Evolutionary conservation across 176 grass and related monocot species (phyloP).

Genomic region (Calamus simplicifolius): DNA sequence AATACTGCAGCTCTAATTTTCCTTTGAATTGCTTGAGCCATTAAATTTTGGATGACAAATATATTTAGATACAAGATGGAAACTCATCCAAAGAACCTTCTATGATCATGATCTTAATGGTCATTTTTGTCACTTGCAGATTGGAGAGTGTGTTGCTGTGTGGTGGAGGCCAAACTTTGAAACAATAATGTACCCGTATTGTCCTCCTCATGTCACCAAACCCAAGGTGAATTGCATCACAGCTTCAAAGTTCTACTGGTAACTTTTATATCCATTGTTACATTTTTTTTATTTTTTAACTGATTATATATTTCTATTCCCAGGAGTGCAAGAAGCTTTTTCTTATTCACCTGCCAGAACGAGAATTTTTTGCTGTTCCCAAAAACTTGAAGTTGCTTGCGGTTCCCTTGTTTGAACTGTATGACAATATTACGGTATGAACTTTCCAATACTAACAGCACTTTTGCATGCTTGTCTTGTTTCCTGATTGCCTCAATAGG

Average conservation of each 20-base stretch:
- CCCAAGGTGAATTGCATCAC: constrained; percentile 58
- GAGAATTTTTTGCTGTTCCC: constrained; percentile 98
- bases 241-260: no score
- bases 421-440: constrained; percentile 93
- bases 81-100: no score
- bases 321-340: constrained; percentile 99
- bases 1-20: no score
- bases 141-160: constrained; percentile 97
- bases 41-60: no score
- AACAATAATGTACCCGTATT: constrained; percentile 99
- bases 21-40: no score
- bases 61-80: no score
- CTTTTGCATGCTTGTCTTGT: no score
- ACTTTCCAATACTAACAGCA: no score
- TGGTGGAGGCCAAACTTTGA: constrained; percentile 99
- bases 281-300: neutral
- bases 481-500: no score
- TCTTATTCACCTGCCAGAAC: constrained; percentile 90
- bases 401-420: constrained; percentile 96
- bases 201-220: constrained; percentile 96
- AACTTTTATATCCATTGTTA: neutral
- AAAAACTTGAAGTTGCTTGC: constrained; percentile 99
- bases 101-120: no score
- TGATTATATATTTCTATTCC: neutral
- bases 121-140: constrained; percentile 31